Evolutionary conservation across 2,329 filamentous ascomycete genomes (phyloP), one percentile per base, ranked within the genome.

Genomic region (Calonectria henricotiae): DNA sequence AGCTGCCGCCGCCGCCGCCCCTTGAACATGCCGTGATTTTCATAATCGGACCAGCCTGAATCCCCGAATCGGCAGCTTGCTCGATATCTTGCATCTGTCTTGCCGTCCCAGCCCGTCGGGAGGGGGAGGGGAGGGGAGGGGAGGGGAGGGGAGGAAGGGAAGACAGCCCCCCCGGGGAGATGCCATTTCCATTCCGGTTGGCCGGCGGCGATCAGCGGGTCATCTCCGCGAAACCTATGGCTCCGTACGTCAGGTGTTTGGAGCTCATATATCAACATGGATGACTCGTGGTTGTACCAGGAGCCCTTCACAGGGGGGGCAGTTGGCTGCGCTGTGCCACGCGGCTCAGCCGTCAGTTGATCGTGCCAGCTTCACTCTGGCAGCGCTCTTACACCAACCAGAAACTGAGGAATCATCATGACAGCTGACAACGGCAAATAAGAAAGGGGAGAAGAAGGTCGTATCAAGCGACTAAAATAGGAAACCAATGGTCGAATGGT

Each of bases 51-150:
- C 49, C 72, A n/a, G 54, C 9, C 43, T 55, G 23, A 73, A 73
- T 74, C 73, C 9, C 43, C 61, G 23, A 73, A 73, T 74, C 73
- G 71, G 66, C 73, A 67, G 69, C 65, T 74, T 65, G 68, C 46
- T 58, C 51, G 51, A 58, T 41, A 67, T 73, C 58, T 69, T 62
- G 25, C 44, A 37, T 47, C 23, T 15, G 41, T 35, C 65, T 15
- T 32, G 54, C 39, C 32, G 64, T 27, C 44, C n/a, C 62, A 62
- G 8, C 27, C 20, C 25, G 8, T 46, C 44, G 23, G 64, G 39
- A 20, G 20, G 54, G 49, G 41, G 12, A 30, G 4, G 27, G 7
- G 27, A 4, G 27, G 7, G 27, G 27, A 7, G 27, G 27, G 41
- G 12, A 30, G 4, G 27, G 7, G 27, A 4, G 27, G 7, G 27